A percentile compares a stretch with the other conserved stretches of the same genome.
phyloP scores from a whole-genome alignment of 345 rosid genomes.

The Euphorbia lathyris region DNA sequence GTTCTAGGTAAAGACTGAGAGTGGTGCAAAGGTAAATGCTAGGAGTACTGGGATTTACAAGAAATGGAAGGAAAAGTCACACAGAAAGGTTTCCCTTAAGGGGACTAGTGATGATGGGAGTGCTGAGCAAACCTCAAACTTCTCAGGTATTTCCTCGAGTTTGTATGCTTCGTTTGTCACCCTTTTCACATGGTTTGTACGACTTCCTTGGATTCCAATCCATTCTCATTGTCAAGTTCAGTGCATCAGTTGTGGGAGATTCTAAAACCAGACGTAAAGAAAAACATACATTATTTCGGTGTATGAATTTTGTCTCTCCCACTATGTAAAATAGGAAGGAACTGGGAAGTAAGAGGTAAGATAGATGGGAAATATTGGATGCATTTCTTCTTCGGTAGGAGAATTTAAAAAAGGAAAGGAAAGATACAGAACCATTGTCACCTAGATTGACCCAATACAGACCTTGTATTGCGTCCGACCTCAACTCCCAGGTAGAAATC shows the following conservation, averaged over 20 bases:
- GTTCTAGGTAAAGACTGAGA: slow-evolving; percentile 75
- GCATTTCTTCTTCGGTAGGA: background rate
- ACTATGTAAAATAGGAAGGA: background rate
- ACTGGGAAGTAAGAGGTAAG: background rate
- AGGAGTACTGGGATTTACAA: slow-evolving; percentile 81
- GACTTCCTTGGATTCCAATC: background rate
- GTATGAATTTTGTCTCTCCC: background rate
- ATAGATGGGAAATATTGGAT: background rate
- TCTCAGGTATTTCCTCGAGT: slow-evolving; percentile 41
- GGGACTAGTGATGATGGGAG: slow-evolving; percentile 44
- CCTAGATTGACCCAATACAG: too few relatives aligned
- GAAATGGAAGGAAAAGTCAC: slow-evolving; percentile 80
- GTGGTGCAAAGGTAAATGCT: slow-evolving; percentile 78
- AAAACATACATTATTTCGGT: background rate
- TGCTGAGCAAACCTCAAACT: slow-evolving; percentile 36
- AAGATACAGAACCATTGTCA: background rate
- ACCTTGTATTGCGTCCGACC: background rate
- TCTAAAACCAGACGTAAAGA: too few relatives aligned
- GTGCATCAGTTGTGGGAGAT: background rate
- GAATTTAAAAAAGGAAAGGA: background rate
- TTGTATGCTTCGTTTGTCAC: background rate
- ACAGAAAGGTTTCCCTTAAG: slow-evolving; percentile 50
- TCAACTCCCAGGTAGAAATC: background rate
- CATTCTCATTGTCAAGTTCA: background rate
- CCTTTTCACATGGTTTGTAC: too few relatives aligned